Evolutionary conservation across 2,329 filamentous ascomycete species (phyloP), one percentile per base, ranked within the genome.

Genomic region (Remersonia thermophila): DNA sequence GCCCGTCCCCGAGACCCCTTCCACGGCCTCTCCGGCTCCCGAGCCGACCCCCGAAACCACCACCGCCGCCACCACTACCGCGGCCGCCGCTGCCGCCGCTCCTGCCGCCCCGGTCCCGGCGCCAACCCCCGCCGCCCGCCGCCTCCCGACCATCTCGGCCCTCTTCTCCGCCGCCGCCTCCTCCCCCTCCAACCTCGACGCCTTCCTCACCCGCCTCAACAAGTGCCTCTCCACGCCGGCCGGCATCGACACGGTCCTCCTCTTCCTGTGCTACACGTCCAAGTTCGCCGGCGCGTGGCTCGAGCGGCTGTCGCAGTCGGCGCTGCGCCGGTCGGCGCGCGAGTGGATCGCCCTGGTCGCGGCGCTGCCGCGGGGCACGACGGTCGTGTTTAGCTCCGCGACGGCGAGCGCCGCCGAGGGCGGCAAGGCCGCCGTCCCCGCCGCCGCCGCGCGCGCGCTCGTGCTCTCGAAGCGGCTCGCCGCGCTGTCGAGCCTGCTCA

Each of bases 211-310:
- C 17, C 67, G 69, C 55, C 63, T 77, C 33, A 61, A 68, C 51
- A 75, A 75, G 46, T 73, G 81, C 52, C 65, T 85, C 48, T 69
- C 74, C 45, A 80, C 78, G 8, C 74, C 80, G 30, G 58, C 69
- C 26, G 80, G 81, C 51, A 74, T 80, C 55, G 82, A 86, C 59
- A 70, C 72, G 33, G 65, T 77, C 43, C 73, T 87, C 48, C 70
- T 79, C 44, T 73, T 80, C 47, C 55, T 78, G 43, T 74, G 77
- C 60, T 89, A 87, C 63, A 60, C 67, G 40, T 67, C 78, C 37
- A 75, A 73, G 42, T 58, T 78, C 37, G 51, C 63, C 33, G 65
- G 68, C 41, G 59, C 65, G 17, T 47, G 68, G 16, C 66, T 80
- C 49, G 58, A 66, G 37, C 48, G 59, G 31, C 55, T 75, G 42